phyloP scores from a whole-genome alignment of 129 eudicot genomes.

The Helianthus tuberosus region DNA sequence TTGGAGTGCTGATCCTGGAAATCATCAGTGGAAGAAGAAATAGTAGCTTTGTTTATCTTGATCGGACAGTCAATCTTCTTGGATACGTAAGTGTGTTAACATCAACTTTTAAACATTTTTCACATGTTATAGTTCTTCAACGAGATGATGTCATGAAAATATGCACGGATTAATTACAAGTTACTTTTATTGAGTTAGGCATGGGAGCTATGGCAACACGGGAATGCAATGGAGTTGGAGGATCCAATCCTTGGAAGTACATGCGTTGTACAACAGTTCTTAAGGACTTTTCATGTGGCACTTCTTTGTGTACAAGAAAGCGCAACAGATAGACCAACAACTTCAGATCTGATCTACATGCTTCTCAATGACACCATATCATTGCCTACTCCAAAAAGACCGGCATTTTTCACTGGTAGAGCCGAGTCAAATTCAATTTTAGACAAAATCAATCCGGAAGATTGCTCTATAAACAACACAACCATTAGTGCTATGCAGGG shows the following conservation, averaged over 20 bases:
- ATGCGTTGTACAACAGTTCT: conserved; percentile 5
- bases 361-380: conserved; percentile 30
- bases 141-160: neutral
- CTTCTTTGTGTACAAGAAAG: conserved; percentile 25
- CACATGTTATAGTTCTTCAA: neutral
- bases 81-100: conserved; percentile 42
- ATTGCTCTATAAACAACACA: conserved; percentile 14
- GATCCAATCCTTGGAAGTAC: conserved; percentile 16
- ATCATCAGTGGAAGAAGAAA: conserved; percentile 10
- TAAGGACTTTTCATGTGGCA: conserved; percentile 30
- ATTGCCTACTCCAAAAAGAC: conserved; percentile 27
- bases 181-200: no score
- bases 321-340: conserved; percentile 16
- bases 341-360: conserved; percentile 29
- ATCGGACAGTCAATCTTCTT: conserved; percentile 32
- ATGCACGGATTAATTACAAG: neutral
- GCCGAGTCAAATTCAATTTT: conserved; percentile 1
- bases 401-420: conserved; percentile 29
- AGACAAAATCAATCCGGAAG: neutral
- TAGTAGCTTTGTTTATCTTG: conserved; percentile 21
- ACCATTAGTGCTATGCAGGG: conserved; percentile 26
- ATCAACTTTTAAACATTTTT: conserved; percentile 1
- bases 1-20: conserved; percentile 26
- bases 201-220: conserved; percentile 29
- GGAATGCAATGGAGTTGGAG: conserved; percentile 16